Evolutionary conservation across 176 grass and related monocot species (phyloP), one percentile per base, ranked within the genome.

Genomic region (Eragrostis curvula): DNA sequence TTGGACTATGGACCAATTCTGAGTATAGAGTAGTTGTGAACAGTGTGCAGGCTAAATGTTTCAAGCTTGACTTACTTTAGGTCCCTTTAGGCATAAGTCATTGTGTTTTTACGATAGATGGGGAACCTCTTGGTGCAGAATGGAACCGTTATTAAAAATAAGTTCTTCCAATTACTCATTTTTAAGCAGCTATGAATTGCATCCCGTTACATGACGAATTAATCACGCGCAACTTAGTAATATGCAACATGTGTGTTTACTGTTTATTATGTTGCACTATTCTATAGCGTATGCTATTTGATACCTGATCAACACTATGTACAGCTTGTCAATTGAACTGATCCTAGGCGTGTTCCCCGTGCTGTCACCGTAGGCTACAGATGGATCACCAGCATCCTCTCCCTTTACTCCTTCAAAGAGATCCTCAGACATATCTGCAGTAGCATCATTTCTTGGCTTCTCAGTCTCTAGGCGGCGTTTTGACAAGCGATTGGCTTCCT

Each of bases 361-460:
- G 85, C 73, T 89, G 64, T 92, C 89, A 83, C 92, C 89, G 9
- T 95, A 91, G 18, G 89, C 88, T 63, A 86, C 81, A 83, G 93
- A 83, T 68, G 82, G 68, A 92, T 95, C 89, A 77, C 89, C 87
- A 68, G 79, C 85, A 48, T 78, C 78, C 29, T 95, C 93, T 46
- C 93, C 87, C 77, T 95, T 90, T 68, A 90, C 93, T 77, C 89
- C 93, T 87, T 95, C 87, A 80, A 91, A 95, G 41, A 95, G 87
- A 75, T 88, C 93, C 92, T 95, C 93, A 83, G 93, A 95, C 89
- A 95, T 95, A 85, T 95, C 93, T 80, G 89, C 75, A 81, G 87
- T 83, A 73, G 79, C 82, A 87, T 92, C 93, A 45, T 15, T 39
- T 15, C 75, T 82, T 53, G 70, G 78, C 77, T 79, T 92, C 75